Base-by-base conservation (phyloP, 441 rosid species). In the Croton setiger region DNA sequence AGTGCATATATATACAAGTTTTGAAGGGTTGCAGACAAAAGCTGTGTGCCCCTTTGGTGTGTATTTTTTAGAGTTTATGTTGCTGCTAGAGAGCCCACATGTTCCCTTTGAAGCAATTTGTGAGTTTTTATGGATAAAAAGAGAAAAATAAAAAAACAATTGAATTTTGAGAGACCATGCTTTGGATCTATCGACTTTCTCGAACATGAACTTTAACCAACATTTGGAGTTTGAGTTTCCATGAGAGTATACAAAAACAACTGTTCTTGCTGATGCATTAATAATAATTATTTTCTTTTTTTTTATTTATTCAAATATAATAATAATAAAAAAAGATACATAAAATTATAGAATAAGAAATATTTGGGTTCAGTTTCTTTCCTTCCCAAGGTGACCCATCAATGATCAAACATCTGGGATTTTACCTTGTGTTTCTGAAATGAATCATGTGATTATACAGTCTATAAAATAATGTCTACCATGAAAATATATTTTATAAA, bases 81-180 rank as follows among this genome's bases (percentile, higher is more conserved):
- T 72, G 79, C 71, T 71, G 70, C 84, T 72, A 39, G 74, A 83
- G 88, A 81, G 86, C 90, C 90, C 87, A 81, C 85, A 83, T 81
- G 86, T 84, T 69, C 73, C 83, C 82, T 63, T 51, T 66, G 1
- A 55, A 51, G 58, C 41, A 31, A 17, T 62, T 20, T 53, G 1
- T 53, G 21, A 21, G 4, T 18, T 53, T 53, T 2, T 20, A 53
- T 21, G 21, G n/a, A 27, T 62, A 51, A 17, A 37, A 0, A 54
- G 56, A 36, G 69, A 35, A 39, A 61, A 31, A 56, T 71, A 35
- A 12, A 36, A 5, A 27, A 4, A 2, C 35, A 57, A 62, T 36
- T 52, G 7, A n/a, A 64, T 7, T 54, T 63, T n/a, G 27, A 62
- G 68, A 72, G 68, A 74, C 62, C 74, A 83, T 75, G 77, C 87